Base-by-base conservation (phyloP, 148 eudicot genomes). In the Rhododendron williamsianum region DNA sequence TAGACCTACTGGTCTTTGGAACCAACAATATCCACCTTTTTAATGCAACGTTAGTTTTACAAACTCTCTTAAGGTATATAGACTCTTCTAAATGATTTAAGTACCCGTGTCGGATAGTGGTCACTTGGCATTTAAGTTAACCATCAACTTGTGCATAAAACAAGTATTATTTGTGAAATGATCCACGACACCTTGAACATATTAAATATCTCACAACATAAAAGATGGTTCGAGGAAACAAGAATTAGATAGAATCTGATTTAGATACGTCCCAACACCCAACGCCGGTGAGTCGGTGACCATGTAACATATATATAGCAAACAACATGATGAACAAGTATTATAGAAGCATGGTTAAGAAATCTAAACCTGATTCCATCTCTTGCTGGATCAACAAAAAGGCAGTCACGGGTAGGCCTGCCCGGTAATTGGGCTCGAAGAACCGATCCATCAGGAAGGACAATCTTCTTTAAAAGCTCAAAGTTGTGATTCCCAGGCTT, bases 401-500 rank as follows among this genome's bases (percentile, higher is more conserved):
- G 97, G 85, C 99, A 93, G 85, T 96, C 99, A 33, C 89, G 87
- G 21, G 99, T 96, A 9, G 99, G 99, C 83, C 97, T 90, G 79
- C 97, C 99, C 36, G 99, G 96, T 30, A 96, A 85, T 73, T 88
- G 91, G 80, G 97, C 93, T 80, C 99, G 94, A 76, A 96, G 96
- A 85, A 96, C 93, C 7, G 99, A 95, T 16, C 98, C 98, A 83
- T 96, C 99, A 54, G 97, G 98, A 83, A 95, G 97, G 84, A 96
- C 98, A 81, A 96, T 87, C 89, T 95, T 96, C 91, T 83, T 93
- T 87, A 96, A 84, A 71, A 96, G 93, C 88, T 93, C 92, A 81
- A 96, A 94, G 91, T 96, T 90, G 90, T 96, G 99, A 87, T 93
- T 79, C 13, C 96, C 96, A 15, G 99, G 99, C 89, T 95, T 95